Evolutionary conservation across 2,329 filamentous ascomycete genomes (phyloP).

Genomic region (Claviceps sp.): DNA sequence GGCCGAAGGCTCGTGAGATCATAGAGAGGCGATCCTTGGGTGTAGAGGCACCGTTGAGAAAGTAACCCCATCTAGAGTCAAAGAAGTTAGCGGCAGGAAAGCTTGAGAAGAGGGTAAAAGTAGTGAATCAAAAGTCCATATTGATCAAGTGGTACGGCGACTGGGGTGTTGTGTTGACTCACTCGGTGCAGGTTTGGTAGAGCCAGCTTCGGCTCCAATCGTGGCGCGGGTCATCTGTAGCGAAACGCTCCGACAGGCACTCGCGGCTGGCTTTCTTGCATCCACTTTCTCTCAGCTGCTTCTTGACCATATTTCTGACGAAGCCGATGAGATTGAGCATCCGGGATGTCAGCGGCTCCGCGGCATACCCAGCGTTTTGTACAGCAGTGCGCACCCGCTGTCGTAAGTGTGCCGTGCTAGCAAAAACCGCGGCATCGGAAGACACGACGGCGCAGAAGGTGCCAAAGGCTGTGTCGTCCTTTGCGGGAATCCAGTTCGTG

Average conservation of each 20-base stretch:
- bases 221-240: slow-evolving; percentile 9
- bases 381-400: slow-evolving; percentile 26
- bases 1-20: slow-evolving; percentile 55
- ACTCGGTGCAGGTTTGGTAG: slow-evolving; percentile 44
- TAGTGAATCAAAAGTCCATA: neutral
- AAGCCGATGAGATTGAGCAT: slow-evolving; percentile 41
- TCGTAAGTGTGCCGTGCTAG: slow-evolving; percentile 23
- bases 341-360: slow-evolving; percentile 24
- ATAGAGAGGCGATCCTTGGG: slow-evolving; percentile 52
- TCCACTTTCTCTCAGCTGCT: neutral
- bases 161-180: slow-evolving; percentile 10
- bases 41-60: slow-evolving; percentile 58
- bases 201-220: slow-evolving; percentile 28
- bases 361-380: slow-evolving; percentile 25
- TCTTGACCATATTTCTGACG: slow-evolving; percentile 20
- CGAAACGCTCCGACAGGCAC: slow-evolving; percentile 18
- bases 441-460: slow-evolving; percentile 35
- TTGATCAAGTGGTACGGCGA: neutral
- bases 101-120: neutral
- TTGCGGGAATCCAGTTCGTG: slow-evolving; percentile 40
- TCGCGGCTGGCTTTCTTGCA: slow-evolving; percentile 11
- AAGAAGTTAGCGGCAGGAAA: neutral
- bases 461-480: slow-evolving; percentile 28
- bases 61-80: slow-evolving; percentile 55
- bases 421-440: slow-evolving; percentile 27